phyloP scores from a whole-genome alignment of 1,284 basidiomycete species.

The Cutaneotrichosporon sp. region DNA sequence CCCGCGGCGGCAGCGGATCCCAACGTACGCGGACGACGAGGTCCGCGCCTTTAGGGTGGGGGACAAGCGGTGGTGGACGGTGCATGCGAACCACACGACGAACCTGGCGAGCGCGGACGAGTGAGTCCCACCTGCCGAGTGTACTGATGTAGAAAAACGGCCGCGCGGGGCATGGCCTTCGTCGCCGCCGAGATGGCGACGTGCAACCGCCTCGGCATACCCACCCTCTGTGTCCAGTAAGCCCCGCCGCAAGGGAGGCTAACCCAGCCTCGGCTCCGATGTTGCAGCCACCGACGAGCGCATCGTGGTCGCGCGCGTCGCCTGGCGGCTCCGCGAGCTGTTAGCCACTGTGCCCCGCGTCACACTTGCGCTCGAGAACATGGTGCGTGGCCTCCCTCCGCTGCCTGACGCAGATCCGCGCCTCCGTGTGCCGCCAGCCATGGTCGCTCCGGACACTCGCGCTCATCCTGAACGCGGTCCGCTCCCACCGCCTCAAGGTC shows the following conservation, averaged over 20 bases:
- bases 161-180: background rate
- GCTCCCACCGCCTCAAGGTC: slow-evolving; percentile 6
- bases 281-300: background rate
- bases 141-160: slow-evolving; percentile 9
- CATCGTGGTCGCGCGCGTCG: slow-evolving; percentile 9
- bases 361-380: slow-evolving; percentile 22
- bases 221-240: slow-evolving; percentile 21
- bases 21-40: background rate
- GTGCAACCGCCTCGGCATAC: slow-evolving; percentile 8
- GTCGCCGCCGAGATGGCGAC: slow-evolving; percentile 14
- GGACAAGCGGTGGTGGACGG: slow-evolving; percentile 10
- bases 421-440: background rate
- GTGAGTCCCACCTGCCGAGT: no score
- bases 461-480: slow-evolving; percentile 13
- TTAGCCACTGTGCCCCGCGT: slow-evolving; percentile 8
- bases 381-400: slow-evolving; percentile 10
- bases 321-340: background rate
- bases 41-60: background rate
- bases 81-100: slow-evolving; percentile 22
- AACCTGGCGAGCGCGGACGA: slow-evolving; percentile 10
- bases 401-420: slow-evolving; percentile 4
- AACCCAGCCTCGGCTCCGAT: slow-evolving; percentile 7
- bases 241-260: background rate
- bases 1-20: background rate
- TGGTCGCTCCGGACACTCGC: slow-evolving; percentile 15